These are phyloP conservation scores for Penicillium pulvis DNA, from an alignment of 495 filamentous ascomycete genomes.

Conservation along the genomic window DNA sequence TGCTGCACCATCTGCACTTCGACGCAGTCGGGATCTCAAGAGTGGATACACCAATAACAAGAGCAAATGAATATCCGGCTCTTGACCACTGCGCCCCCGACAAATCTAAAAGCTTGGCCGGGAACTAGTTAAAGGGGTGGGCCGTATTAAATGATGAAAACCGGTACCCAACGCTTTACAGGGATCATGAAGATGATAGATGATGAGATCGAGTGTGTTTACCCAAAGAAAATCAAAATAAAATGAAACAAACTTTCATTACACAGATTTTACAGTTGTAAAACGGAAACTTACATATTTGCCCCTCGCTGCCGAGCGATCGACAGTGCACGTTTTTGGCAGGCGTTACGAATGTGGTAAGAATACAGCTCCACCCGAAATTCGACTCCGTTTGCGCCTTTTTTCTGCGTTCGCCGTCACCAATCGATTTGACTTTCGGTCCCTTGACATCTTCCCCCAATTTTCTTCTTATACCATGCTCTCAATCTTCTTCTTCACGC, in stretches of 20 bases:
- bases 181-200: not conserved
- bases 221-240: not conserved
- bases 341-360: constrained; percentile 4
- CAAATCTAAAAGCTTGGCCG: constrained; percentile 5
- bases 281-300: not conserved
- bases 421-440: constrained; percentile 2
- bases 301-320: constrained; percentile 1
- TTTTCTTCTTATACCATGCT: constrained; percentile 5
- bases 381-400: constrained; percentile 19
- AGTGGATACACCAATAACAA: constrained; percentile 8
- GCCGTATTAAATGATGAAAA: not conserved
- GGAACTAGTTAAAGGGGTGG: constrained; percentile 5
- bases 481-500: not conserved
- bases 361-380: not conserved
- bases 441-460: not conserved
- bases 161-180: too few species aligned
- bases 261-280: not conserved
- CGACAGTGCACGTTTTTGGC: constrained; percentile 20
- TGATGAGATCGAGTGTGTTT: not conserved
- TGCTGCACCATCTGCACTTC: not conserved
- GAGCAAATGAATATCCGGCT: not conserved
- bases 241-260: constrained; percentile 1
- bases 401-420: constrained; percentile 6
- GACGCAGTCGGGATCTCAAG: constrained; percentile 11
- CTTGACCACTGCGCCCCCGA: not conserved